Evolutionary conservation across 176 grass and related monocot genomes (phyloP).

Genomic region (Poa pratensis): DNA sequence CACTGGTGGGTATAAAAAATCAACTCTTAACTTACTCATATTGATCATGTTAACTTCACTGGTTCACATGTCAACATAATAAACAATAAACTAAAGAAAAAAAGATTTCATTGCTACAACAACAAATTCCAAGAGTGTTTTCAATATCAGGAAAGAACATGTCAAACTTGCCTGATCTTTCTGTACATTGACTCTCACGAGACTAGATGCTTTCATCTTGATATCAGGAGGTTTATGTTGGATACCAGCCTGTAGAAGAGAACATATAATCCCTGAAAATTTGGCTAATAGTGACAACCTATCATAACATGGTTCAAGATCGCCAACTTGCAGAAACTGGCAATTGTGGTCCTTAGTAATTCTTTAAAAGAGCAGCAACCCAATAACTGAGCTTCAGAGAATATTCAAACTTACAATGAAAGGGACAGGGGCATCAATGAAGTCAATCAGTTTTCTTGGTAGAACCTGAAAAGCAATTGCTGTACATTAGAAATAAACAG

Average conservation of each 20-base stretch:
- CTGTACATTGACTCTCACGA: conserved; percentile 80
- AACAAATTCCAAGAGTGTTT: conserved; percentile 31
- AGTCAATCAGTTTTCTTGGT: conserved; percentile 84
- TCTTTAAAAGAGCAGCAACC: conserved; percentile 22
- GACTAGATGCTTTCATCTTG: conserved; percentile 79
- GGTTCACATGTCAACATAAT: neutral
- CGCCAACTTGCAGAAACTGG: conserved; percentile 6
- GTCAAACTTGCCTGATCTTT: conserved; percentile 79
- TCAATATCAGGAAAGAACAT: conserved; percentile 6
- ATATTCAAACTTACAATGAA: conserved; percentile 80
- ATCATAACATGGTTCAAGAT: conserved; percentile 34
- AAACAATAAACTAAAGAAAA: neutral
- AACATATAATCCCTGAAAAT: conserved; percentile 24
- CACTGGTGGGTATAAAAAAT: neutral
- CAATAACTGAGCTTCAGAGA: conserved; percentile 34
- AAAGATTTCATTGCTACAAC: conserved; percentile 5
- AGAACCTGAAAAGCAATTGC: conserved; percentile 69
- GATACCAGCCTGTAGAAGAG: conserved; percentile 76
- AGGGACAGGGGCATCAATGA: conserved; percentile 96
- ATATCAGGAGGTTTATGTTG: conserved; percentile 75
- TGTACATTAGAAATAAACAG: conserved; percentile 28
- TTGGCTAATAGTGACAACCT: conserved; percentile 32
- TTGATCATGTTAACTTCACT: conserved; percentile 11
- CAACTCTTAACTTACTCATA: neutral
- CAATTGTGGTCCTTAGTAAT: conserved; percentile 18